phyloP scores from a whole-genome alignment of 2,329 filamentous ascomycete species.

The Aaosphaeria arxii region DNA sequence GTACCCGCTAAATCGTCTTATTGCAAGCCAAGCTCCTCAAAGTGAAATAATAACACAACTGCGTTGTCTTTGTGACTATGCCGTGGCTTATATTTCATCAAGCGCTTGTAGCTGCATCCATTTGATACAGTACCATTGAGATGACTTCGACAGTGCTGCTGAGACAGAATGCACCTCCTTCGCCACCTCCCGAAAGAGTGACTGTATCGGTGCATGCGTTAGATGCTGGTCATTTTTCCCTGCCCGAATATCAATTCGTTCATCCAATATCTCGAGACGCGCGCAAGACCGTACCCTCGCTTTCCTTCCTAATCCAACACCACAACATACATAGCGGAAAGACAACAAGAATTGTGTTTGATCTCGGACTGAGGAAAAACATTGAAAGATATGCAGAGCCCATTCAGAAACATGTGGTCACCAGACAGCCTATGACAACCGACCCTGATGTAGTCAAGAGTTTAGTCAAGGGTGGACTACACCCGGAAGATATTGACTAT shows the following conservation, averaged over 20 bases:
- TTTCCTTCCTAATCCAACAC: slow-evolving; percentile 56
- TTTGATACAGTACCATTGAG: neutral
- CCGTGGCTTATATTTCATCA: no score
- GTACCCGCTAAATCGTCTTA: no score
- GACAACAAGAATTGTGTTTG: slow-evolving; percentile 48
- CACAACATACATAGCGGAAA: slow-evolving; percentile 33
- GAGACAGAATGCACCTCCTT: slow-evolving; percentile 8
- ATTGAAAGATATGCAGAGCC: slow-evolving; percentile 42
- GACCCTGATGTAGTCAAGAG: slow-evolving; percentile 40
- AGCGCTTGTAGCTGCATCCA: no score
- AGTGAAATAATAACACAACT: no score
- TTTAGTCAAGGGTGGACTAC: slow-evolving; percentile 35
- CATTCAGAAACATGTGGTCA: slow-evolving; percentile 47
- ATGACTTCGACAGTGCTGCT: slow-evolving; percentile 11
- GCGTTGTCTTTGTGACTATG: no score
- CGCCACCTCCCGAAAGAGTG: slow-evolving; percentile 10
- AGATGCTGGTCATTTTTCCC: slow-evolving; percentile 40
- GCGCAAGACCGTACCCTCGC: slow-evolving; percentile 51
- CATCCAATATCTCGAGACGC: slow-evolving; percentile 43
- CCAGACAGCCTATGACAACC: slow-evolving; percentile 43
- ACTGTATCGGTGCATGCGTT: slow-evolving; percentile 39
- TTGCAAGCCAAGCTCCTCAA: no score
- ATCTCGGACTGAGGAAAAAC: slow-evolving; percentile 52
- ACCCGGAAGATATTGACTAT: slow-evolving; percentile 38
- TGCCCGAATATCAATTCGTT: slow-evolving; percentile 50